Base-by-base conservation (phyloP, 2,329 filamentous ascomycete species). In the Botrytis galanthina region DNA sequence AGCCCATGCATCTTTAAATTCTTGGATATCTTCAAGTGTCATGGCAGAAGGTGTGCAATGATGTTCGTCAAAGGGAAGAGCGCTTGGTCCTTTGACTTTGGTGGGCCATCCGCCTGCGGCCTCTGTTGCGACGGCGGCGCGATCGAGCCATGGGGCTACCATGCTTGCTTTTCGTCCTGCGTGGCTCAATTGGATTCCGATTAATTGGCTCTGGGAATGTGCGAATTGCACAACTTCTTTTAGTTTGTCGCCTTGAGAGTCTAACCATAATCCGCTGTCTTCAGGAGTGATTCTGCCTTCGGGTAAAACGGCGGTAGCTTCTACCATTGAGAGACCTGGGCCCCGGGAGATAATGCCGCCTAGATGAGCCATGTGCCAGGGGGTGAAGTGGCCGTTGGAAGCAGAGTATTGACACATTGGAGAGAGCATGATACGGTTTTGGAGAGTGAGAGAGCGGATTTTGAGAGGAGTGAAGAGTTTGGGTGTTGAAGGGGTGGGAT, bases 231-330 rank as follows among this genome's bases (percentile, higher is more conserved):
- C 88, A 63, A 95, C 87, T 74, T 88, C 87, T 80, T 87, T 88
- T 73, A 97, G 83, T 26, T 75, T 75, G 4, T 87, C 90, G 74
- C 95, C 91, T 81, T 98, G 95, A 48, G 87, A 89, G 81, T 97
- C 95, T 75, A 92, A 86, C 95, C 94, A 98, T 12, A 98, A 83
- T 0, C 95, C 94, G 20, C 85, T 83, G 81, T 95, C 93, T 81
- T 95, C 86, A 1, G 94, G 93, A 0, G 92, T 92, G 84, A 97
- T 97, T 72, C 95, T 89, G 42, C 94, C 94, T 77, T 95, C 90
- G 9, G 93, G 83, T 16, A 88, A 85, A 0, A 97, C 92, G 46
- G 90, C 86, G 0, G 93, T 94, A 39, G 94, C 93, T 84, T 97
- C 95, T 73, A 95, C 86, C 74, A 94, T 88, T 67, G 91, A 84